Evolutionary conservation across 352 stramenopile species (phyloP), one percentile per base, ranked within the genome.

Genomic region (Phytophthora podocarpi): DNA sequence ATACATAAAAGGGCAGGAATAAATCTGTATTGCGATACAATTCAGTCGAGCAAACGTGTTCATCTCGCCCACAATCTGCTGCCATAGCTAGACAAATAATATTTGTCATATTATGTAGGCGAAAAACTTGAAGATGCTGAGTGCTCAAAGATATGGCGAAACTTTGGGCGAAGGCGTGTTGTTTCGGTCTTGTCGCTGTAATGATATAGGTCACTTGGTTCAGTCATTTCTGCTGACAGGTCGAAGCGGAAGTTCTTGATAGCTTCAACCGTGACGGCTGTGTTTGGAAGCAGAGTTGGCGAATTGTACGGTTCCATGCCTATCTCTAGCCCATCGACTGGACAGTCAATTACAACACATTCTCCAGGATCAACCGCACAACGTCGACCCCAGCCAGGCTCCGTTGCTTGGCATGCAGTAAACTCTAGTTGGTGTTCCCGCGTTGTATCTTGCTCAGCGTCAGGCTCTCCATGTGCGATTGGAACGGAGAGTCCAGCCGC

Each of bases 401-500:
- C 34, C 7, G 36, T 50, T 26, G 23, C 18, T 31, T 42, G 24
- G 0, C 57, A 23, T 35, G 36, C 30, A 40, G 31, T 15, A 15
- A 15, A n/a, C 15, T 16, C 42, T 61, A 57, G 43, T 67, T 62
- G 1, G 32, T 11, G 6, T 53, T 37, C 3, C 59, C 42, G 9
- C 59, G 28, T 7, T 58, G 43, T 0, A 54, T 24, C n/a, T 58
- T 49, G 13, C 27, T 55, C 1, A 67, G 12, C 0, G 23, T 63
- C 3, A 47, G 9, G 12, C 24, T 53, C 24, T 62, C 43, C 3
- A 37, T 15, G 15, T 37, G 13, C 1, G 18, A 32, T 24, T 67
- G 50, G 10, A 62, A 62, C 12, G 61, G 59, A n/a, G 59, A 52
- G 31, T 67, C 50, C 3, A 67, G 11, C 59, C 50, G 58, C 18